Evolutionary conservation across 1,284 basidiomycete species (phyloP), one percentile per base, ranked within the genome.

Genomic region (Melampsora abietis-canadensis): DNA sequence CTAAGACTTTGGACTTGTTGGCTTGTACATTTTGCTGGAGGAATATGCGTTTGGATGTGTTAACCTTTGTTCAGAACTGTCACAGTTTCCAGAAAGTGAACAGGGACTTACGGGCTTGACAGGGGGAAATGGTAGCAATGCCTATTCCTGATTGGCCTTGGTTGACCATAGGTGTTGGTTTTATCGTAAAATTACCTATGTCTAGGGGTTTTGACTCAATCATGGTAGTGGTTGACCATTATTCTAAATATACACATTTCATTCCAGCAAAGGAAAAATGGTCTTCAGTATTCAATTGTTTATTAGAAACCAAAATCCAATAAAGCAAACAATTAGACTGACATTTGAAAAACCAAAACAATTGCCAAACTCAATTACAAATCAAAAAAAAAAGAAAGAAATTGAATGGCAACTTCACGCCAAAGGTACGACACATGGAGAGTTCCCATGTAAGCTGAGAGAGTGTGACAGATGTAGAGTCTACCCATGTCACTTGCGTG

Each of bases 151-250:
- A 46, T 10, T 19, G 66, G 19, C 85, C 85, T 0, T 87, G 83
- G 80, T 78, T 78, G 34, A 79, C 80, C 0, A 80, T 86, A 6
- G 82, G 83, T 0, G 82, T 86, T 82, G 85, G 87, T 76, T 81
- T 84, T 65, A 85, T 87, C 40, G 80, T 80, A 5, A 80, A 82
- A 21, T 79, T 87, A 0, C 85, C 85, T 0, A 10, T 12, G 6
- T 83, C 81, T 0, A 76, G 79, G 2, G 81, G 82, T 1, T 84
- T 67, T 77, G 78, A 84, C 73, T 70, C 82, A 4, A 83, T 87
- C 4, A 67, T 84, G 0, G 84, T 85, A 0, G 79, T 86, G 0
- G 85, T 84, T 0, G 82, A 84, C 73, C 64, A 82, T 0, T 79
- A 85, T 37, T 84, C 84, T 10, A 86, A 86, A 76, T 80, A 80